Evolutionary conservation across 1,284 basidiomycete genomes (phyloP).

Genomic region (Puccinia hordei): DNA sequence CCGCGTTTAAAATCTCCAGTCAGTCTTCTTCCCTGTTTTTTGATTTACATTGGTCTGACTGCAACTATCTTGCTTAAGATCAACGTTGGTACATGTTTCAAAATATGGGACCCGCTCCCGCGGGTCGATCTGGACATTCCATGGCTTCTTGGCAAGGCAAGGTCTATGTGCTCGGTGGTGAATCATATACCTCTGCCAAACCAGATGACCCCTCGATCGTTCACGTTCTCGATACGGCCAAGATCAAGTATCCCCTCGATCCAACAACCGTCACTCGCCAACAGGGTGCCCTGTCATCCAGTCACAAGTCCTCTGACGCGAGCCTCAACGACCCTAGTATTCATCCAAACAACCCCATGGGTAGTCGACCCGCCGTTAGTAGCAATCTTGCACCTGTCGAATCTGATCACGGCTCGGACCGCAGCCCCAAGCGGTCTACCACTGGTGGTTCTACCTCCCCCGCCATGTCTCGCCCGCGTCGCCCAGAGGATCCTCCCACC

Average conservation of each 20-base stretch:
- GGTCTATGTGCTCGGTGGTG: slow-evolving; percentile 91
- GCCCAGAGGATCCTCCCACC: slow-evolving; percentile 26
- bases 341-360: slow-evolving; percentile 51
- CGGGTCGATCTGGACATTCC: slow-evolving; percentile 86
- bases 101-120: slow-evolving; percentile 95
- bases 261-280: slow-evolving; percentile 60
- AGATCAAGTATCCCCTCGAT: slow-evolving; percentile 88
- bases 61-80: slow-evolving; percentile 57
- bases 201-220: slow-evolving; percentile 77
- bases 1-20: slow-evolving; percentile 96
- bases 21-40: slow-evolving; percentile 59
- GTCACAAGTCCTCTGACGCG: slow-evolving; percentile 56
- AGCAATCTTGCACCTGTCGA: slow-evolving; percentile 54
- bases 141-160: slow-evolving; percentile 86
- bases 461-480: slow-evolving; percentile 27
- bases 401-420: background rate
- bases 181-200: slow-evolving; percentile 69
- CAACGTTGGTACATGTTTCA: slow-evolving; percentile 97
- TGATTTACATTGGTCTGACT: background rate
- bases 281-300: slow-evolving; percentile 51
- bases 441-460: background rate
- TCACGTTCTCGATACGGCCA: slow-evolving; percentile 91
- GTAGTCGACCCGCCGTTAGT: slow-evolving; percentile 46
- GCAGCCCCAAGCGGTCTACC: slow-evolving; percentile 19
- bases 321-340: slow-evolving; percentile 52